Conservation (phyloP, 1,284 basidiomycete species). For the Ustilago hordei region DNA sequence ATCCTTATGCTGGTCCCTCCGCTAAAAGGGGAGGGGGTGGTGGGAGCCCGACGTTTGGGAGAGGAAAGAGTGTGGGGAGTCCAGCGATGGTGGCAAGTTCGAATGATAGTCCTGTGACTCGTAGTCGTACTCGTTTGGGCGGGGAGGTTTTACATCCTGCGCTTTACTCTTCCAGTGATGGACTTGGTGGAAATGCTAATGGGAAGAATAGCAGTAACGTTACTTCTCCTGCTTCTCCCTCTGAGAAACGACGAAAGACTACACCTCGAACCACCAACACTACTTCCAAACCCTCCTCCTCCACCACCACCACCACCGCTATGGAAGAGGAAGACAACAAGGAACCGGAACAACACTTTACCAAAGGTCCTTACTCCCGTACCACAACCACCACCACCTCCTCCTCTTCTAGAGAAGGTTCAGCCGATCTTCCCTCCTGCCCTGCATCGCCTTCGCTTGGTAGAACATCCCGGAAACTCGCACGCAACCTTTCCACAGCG, state of each 20-base stretch:
- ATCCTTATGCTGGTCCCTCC: constrained; percentile 61
- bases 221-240: constrained; percentile 54
- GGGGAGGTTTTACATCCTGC: constrained; percentile 46
- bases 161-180: constrained; percentile 52
- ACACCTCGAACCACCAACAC: neutral
- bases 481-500: constrained; percentile 30
- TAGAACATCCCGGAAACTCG: constrained; percentile 32
- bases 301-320: neutral
- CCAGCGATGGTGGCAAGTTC: constrained; percentile 6
- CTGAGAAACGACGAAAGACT: constrained; percentile 9
- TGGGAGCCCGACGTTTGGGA: neutral
- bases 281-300: neutral
- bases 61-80: constrained; percentile 6
- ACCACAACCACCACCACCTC: neutral
- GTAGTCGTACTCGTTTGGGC: constrained; percentile 45
- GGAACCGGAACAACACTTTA: constrained; percentile 20
- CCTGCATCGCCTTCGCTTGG: constrained; percentile 38
- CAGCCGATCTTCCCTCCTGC: constrained; percentile 35
- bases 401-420: constrained; percentile 28
- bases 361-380: constrained; percentile 41
- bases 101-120: constrained; percentile 53
- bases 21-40: constrained; percentile 3
- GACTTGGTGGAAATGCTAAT: constrained; percentile 8
- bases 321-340: constrained; percentile 29
- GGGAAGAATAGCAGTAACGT: constrained; percentile 51